Conservation (phyloP, 148 eudicot genomes). For the Euryodendron excelsum region DNA sequence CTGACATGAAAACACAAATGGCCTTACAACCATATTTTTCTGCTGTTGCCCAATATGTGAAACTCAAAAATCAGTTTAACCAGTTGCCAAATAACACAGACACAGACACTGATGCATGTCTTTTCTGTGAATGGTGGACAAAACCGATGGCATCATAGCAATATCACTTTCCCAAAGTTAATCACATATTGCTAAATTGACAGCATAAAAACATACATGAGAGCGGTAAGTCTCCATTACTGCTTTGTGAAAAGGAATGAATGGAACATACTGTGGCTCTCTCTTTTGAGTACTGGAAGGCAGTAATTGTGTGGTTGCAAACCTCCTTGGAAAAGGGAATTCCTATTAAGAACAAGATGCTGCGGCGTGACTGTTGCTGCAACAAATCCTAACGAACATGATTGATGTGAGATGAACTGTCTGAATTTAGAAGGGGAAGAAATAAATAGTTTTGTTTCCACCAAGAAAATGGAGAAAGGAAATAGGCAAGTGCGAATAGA, state of each 20-base stretch:
- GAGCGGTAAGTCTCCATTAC: not conserved
- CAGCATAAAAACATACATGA: not conserved
- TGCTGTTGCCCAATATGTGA: not conserved
- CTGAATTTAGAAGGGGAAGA: not conserved
- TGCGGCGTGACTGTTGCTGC: constrained; percentile 99
- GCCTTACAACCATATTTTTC: not conserved
- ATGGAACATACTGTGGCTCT: constrained; percentile 60
- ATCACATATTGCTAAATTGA: not conserved
- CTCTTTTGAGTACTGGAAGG: constrained; percentile 93
- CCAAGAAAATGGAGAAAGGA: not conserved
- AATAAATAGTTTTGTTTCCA: not conserved
- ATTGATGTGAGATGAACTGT: constrained; percentile 7
- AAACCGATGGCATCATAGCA: not conserved
- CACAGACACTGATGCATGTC: not conserved
- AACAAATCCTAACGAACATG: constrained; percentile 49
- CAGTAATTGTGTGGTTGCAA: constrained; percentile 90
- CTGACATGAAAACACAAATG: not conserved
- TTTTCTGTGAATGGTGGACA: not conserved
- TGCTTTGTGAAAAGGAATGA: not conserved
- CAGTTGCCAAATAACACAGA: not conserved
- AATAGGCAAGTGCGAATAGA: not conserved
- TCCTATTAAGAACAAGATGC: constrained; percentile 86
- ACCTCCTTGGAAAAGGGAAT: constrained; percentile 92
- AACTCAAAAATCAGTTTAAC: not conserved
- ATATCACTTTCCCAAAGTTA: not conserved